phyloP scores from a whole-genome alignment of 2,329 filamentous ascomycete species.

The Diaporthe ilicicola region DNA sequence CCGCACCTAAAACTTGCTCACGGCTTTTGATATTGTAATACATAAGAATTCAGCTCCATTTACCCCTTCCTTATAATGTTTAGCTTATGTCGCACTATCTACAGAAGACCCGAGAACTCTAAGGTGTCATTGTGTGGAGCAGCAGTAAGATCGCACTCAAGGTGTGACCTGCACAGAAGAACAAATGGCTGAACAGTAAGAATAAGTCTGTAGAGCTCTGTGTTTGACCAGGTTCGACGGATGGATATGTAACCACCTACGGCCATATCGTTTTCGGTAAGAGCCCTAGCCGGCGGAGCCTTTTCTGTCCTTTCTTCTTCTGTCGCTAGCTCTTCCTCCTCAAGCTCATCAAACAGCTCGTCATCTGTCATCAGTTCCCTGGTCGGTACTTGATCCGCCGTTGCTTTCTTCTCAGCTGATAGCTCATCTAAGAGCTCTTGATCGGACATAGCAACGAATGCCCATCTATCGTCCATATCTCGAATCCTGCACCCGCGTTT shows the following conservation, averaged over 20 bases:
- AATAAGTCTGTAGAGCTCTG: conserved; percentile 18
- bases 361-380: not conserved
- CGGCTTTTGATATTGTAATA: too few relatives aligned
- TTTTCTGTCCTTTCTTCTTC: not conserved
- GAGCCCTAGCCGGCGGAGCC: not conserved
- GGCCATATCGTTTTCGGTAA: not conserved
- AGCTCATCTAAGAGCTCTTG: not conserved
- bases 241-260: conserved; percentile 3
- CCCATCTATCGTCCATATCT: conserved; percentile 14
- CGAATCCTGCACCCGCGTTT: not conserved
- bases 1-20: too few relatives aligned
- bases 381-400: not conserved
- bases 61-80: too few relatives aligned
- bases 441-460: not conserved
- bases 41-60: not conserved
- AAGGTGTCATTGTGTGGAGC: not conserved
- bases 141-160: conserved; percentile 4
- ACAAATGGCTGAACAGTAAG: conserved; percentile 1
- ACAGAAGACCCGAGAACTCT: not conserved
- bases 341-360: not conserved
- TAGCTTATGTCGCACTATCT: not conserved
- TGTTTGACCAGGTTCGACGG: conserved; percentile 13
- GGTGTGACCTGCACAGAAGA: conserved; percentile 3
- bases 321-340: not conserved
- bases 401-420: not conserved